These are phyloP conservation scores for Taiozyma onychis DNA, from an alignment of 1,139 yeast species.

Conservation along the genomic window DNA sequence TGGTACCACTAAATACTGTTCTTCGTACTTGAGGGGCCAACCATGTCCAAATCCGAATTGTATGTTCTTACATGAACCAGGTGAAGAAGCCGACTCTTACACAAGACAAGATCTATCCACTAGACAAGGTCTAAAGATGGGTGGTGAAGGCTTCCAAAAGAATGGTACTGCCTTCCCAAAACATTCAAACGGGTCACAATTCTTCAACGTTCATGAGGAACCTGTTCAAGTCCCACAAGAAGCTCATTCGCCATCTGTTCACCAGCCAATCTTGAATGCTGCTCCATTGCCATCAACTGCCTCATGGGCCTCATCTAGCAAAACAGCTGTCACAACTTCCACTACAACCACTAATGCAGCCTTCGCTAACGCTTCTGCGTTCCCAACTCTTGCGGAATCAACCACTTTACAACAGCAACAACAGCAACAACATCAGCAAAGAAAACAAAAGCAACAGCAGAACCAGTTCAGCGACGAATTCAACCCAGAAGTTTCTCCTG, in stretches of 20 bases:
- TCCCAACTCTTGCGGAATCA: constrained; percentile 71
- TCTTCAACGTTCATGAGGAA: constrained; percentile 4
- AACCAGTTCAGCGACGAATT: constrained; percentile 26
- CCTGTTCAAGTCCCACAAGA: constrained; percentile 10
- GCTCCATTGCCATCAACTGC: constrained; percentile 28
- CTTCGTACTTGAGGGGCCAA: constrained; percentile 89
- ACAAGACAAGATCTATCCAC: constrained; percentile 90
- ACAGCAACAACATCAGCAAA: constrained; percentile 22
- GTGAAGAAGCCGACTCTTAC: constrained; percentile 97
- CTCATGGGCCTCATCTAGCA: constrained; percentile 34
- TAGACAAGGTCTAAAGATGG: constrained; percentile 65
- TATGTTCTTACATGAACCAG: constrained; percentile 98
- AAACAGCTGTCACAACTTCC: constrained; percentile 34
- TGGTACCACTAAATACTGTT: constrained; percentile 97
- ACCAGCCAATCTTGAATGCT: constrained; percentile 15
- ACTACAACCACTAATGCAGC: constrained; percentile 12
- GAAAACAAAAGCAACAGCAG: constrained; percentile 15
- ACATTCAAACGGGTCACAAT: constrained; percentile 7
- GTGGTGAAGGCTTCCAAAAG: constrained; percentile 31
- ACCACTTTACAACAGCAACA: constrained; percentile 34
- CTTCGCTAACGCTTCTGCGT: constrained; percentile 51
- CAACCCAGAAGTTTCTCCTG: constrained; percentile 29
- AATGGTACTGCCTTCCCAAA: constrained; percentile 20
- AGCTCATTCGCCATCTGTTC: constrained; percentile 15
- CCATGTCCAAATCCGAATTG: constrained; percentile 98